Percentiles rank a stretch among this genome's conserved stretches.
Conservation (phyloP, 768 basidiomycete species). For the Sporobolomyces phaffii region DNA sequence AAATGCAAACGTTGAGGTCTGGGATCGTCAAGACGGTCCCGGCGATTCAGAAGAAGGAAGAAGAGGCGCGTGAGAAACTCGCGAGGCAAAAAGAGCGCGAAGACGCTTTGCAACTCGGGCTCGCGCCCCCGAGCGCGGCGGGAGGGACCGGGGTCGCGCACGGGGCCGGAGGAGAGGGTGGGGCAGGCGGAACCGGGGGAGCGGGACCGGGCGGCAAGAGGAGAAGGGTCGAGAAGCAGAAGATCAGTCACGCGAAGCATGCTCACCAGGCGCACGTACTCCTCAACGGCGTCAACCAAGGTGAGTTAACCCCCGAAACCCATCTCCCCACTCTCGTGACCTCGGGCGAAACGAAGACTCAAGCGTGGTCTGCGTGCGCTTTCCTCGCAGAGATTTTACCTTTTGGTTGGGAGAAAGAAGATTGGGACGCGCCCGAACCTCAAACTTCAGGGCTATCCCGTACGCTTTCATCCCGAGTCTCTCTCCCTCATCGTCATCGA, state of each 20-base stretch:
- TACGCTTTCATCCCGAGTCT: neutral
- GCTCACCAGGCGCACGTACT: neutral
- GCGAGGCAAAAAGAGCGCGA: conserved; percentile 19
- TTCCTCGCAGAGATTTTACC: conserved; percentile 33
- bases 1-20: conserved; percentile 67
- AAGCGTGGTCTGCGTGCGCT: too few relatives aligned
- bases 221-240: conserved; percentile 1
- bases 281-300: neutral
- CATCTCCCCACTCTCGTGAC: too few relatives aligned
- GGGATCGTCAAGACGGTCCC: conserved; percentile 52
- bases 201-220: conserved; percentile 7
- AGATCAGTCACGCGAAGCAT: conserved; percentile 1
- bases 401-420: conserved; percentile 22
- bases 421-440: conserved; percentile 3
- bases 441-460: conserved; percentile 8
- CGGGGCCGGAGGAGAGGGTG: neutral
- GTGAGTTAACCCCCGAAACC: too few relatives aligned
- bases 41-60: conserved; percentile 33
- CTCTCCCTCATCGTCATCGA: neutral
- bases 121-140: neutral
- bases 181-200: neutral
- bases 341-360: too few relatives aligned
- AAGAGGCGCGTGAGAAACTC: conserved; percentile 25
- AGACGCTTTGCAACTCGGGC: conserved; percentile 14
- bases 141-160: neutral